Conservation (phyloP, 768 basidiomycete genomes). For the Austroboletus eburneus region DNA sequence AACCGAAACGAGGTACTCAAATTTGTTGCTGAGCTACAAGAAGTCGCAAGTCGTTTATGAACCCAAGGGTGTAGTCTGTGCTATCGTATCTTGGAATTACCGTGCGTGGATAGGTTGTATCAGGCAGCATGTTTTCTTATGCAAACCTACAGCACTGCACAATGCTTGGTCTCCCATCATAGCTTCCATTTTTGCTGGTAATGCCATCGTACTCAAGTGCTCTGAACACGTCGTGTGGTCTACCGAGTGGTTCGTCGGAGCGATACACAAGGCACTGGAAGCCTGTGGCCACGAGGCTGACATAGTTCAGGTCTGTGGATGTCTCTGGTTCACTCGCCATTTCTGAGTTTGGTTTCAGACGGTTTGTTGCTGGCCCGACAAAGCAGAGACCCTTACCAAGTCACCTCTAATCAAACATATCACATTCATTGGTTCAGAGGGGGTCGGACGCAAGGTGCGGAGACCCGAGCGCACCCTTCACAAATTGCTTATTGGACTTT, state of each 20-base stretch:
- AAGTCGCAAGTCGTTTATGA: conserved; percentile 78
- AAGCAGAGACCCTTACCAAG: conserved; percentile 77
- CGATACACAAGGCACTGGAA: conserved; percentile 69
- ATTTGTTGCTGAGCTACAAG: conserved; percentile 73
- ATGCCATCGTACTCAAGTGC: conserved; percentile 86
- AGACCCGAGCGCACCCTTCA: conserved; percentile 9
- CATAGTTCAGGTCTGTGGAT: conserved; percentile 67
- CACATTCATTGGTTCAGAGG: conserved; percentile 87
- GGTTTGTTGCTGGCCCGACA: conserved; percentile 84
- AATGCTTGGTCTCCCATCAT: conserved; percentile 94
- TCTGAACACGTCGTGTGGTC: conserved; percentile 94
- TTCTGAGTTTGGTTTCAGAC: conserved; percentile 40
- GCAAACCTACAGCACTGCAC: conserved; percentile 66
- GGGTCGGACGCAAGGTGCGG: conserved; percentile 65
- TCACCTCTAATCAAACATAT: conserved; percentile 86
- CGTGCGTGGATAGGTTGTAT: conserved; percentile 44
- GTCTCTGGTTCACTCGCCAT: not conserved
- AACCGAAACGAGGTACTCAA: conserved; percentile 67
- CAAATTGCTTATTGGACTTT: conserved; percentile 6
- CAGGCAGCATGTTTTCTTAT: not conserved
- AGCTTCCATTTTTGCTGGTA: conserved; percentile 87
- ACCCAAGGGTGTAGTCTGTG: conserved; percentile 89
- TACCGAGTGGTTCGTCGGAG: conserved; percentile 75
- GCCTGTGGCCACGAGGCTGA: conserved; percentile 84
- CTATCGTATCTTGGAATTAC: conserved; percentile 94